Evolutionary conservation across 2,329 filamentous ascomycete genomes (phyloP).

Genomic region (Fusarium luffae): DNA sequence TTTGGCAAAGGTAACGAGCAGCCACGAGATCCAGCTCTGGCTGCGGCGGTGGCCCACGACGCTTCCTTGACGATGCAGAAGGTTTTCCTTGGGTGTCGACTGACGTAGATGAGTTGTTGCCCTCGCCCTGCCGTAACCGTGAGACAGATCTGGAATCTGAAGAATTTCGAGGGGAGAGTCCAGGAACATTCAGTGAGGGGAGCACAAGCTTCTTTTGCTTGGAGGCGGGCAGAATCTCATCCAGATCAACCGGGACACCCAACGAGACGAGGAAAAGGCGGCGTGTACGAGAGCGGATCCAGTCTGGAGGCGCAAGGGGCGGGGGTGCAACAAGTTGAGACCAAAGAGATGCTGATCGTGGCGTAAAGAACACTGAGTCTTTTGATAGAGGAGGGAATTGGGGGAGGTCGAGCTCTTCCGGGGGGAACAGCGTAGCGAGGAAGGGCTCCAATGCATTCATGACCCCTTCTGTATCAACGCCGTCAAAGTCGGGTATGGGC

Average conservation of each 20-base stretch:
- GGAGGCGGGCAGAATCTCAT: slow-evolving; percentile 95
- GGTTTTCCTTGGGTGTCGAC: slow-evolving; percentile 69
- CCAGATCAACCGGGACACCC: slow-evolving; percentile 93
- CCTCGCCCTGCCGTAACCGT: slow-evolving; percentile 59
- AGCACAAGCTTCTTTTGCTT: slow-evolving; percentile 98
- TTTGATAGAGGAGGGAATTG: slow-evolving; percentile 62
- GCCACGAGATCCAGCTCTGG: slow-evolving; percentile 83
- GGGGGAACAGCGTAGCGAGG: slow-evolving; percentile 73
- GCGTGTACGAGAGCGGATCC: slow-evolving; percentile 95
- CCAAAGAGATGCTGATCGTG: slow-evolving; percentile 91
- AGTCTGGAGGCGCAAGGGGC: slow-evolving; percentile 93
- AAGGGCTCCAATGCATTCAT: slow-evolving; percentile 71
- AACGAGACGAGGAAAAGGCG: slow-evolving; percentile 95
- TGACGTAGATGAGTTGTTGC: slow-evolving; percentile 67
- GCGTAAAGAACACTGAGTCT: slow-evolving; percentile 80
- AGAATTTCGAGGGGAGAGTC: slow-evolving; percentile 65
- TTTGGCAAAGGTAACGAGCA: slow-evolving; percentile 81
- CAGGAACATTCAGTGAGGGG: slow-evolving; percentile 82
- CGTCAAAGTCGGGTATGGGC: slow-evolving; percentile 76
- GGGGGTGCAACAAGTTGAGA: slow-evolving; percentile 95
- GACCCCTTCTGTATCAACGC: slow-evolving; percentile 70
- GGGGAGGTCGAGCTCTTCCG: slow-evolving; percentile 64
- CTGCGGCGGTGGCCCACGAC: slow-evolving; percentile 71
- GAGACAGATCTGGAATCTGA: slow-evolving; percentile 63
- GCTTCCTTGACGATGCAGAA: slow-evolving; percentile 54